A percentile compares a stretch with the other conserved stretches of the same genome.
phyloP scores from a whole-genome alignment of 2,329 filamentous ascomycete genomes.

The Fusarium udum region DNA sequence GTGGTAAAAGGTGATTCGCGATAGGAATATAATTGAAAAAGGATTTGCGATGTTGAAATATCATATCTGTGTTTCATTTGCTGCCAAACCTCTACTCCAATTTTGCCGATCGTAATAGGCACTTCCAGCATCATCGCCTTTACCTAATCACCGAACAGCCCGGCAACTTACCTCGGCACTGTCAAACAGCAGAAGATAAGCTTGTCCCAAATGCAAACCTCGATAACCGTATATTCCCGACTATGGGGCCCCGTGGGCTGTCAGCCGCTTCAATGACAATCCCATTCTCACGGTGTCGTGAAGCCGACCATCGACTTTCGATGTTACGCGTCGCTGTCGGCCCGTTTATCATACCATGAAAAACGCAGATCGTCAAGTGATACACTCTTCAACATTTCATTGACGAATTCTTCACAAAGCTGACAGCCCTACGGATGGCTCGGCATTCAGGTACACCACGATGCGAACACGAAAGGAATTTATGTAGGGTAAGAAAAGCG shows the following conservation, averaged over 20 bases:
- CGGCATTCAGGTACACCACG: slow-evolving; percentile 1
- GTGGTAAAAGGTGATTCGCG: too few relatives aligned
- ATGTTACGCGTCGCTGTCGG: slow-evolving; percentile 3
- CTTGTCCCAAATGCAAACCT: not conserved
- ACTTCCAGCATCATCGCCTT: not conserved
- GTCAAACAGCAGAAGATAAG: not conserved
- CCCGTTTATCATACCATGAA: not conserved
- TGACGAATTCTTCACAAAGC: too few relatives aligned
- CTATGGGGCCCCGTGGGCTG: not conserved
- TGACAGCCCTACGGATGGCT: not conserved
- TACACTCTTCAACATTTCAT: not conserved
- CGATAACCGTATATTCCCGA: not conserved
- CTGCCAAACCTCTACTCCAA: not conserved
- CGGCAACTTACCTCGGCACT: not conserved
- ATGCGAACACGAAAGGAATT: not conserved
- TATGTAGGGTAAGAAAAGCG: not conserved
- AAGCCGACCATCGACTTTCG: not conserved
- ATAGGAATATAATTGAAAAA: not conserved
- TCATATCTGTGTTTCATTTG: not conserved
- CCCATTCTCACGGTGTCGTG: accelerated
- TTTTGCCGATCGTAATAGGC: accelerated
- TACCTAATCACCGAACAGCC: not conserved
- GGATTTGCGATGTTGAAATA: not conserved
- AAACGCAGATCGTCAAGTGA: not conserved
- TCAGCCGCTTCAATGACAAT: not conserved